A percentile compares a stretch with the other conserved stretches of the same genome.
Evolutionary conservation across 441 rosid species (phyloP).

Genomic region (Adansonia rubrostipa): DNA sequence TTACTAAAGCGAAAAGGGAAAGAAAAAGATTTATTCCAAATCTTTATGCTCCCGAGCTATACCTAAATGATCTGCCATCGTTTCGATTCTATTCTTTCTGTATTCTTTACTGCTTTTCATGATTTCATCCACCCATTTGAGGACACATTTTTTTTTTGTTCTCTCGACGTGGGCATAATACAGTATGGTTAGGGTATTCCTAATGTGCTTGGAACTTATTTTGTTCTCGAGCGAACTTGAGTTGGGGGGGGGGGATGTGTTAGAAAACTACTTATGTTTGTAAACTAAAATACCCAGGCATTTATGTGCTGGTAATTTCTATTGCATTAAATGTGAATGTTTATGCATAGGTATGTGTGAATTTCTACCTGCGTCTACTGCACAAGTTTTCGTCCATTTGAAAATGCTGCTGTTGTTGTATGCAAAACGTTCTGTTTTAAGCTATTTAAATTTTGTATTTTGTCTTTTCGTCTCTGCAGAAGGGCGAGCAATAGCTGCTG

Average conservation of each 20-base stretch:
- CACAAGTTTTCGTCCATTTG: neutral
- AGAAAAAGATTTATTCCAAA: constrained; percentile 11
- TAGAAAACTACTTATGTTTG: neutral
- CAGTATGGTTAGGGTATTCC: neutral
- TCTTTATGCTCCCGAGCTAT: neutral
- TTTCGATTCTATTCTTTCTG: neutral
- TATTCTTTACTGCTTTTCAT: constrained; percentile 16
- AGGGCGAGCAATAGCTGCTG: constrained; percentile 76
- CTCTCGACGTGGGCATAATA: neutral
- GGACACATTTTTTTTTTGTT: neutral
- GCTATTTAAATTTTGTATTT: neutral
- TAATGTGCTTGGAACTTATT: neutral
- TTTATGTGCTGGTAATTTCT: neutral
- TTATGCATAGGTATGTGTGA: constrained; percentile 1
- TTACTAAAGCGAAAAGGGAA: neutral
- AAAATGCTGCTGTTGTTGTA: neutral
- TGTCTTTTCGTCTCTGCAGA: constrained; percentile 37
- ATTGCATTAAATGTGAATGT: constrained; percentile 12
- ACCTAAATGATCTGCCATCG: constrained; percentile 4
- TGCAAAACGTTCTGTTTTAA: constrained; percentile 11
- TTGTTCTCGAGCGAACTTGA: neutral
- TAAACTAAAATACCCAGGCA: neutral
- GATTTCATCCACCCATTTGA: neutral
- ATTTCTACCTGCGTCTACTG: neutral
- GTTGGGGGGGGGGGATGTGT: neutral